phyloP scores from a whole-genome alignment of 495 filamentous ascomycete species.

The Talaromyces trachyspermus region DNA sequence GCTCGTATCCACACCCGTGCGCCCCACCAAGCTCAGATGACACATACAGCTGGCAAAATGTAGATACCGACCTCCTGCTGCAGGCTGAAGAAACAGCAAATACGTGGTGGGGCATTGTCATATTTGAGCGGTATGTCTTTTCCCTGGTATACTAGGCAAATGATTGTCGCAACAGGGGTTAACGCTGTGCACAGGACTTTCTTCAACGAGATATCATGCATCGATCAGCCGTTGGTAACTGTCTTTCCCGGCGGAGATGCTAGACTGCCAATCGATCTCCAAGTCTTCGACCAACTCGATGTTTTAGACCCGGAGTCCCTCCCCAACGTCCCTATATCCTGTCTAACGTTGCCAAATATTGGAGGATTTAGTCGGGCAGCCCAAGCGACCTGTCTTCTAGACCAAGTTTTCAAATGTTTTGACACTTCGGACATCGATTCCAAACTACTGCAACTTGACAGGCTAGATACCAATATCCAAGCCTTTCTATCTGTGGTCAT shows the following conservation, averaged over 20 bases:
- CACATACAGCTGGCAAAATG: too few relatives aligned
- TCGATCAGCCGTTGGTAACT: constrained; percentile 7
- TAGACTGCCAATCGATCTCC: constrained; percentile 8
- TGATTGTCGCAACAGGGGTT: background rate
- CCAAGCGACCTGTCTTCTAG: constrained; percentile 25
- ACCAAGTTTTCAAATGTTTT: constrained; percentile 15
- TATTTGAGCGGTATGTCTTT: constrained; percentile 19
- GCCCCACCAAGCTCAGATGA: too few relatives aligned
- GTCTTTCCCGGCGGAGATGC: constrained; percentile 7
- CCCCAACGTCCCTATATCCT: background rate
- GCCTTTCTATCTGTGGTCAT: too few relatives aligned
- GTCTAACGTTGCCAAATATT: background rate
- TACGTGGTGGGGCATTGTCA: constrained; percentile 26
- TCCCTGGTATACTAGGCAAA: background rate
- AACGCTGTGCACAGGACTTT: background rate
- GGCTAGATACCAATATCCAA: constrained; percentile 12
- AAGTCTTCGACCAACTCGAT: background rate
- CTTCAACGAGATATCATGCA: constrained; percentile 1
- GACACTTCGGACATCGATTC: constrained; percentile 10
- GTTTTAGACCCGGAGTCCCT: background rate
- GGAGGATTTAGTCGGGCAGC: constrained; percentile 22
- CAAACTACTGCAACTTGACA: constrained; percentile 12
- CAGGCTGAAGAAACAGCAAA: constrained; percentile 17
- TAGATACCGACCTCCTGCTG: constrained; percentile 1
- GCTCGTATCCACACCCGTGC: constrained; percentile 13